Evolutionary conservation across 2,329 filamentous ascomycete genomes (phyloP), one percentile per base, ranked within the genome.

Genomic region (Mollisia scopiformis): DNA sequence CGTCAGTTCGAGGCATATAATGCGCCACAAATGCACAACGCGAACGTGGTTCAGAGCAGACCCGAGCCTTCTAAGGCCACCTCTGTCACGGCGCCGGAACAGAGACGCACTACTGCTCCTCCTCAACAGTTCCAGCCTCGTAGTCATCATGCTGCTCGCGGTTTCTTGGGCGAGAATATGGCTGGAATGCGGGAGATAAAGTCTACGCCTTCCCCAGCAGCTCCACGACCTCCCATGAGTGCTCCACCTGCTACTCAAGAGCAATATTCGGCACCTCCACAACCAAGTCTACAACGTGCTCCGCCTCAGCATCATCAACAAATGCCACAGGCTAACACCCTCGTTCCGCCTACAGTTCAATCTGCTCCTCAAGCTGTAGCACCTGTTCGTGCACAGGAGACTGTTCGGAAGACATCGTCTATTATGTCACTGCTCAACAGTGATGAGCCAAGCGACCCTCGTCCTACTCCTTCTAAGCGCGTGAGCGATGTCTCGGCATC

Each of bases 401-500:
- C 75, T 2, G 82, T 84, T 65, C 79, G 82, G n/a, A 88, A 88
- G 75, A 86, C 81, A 7, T 87, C 85, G 14, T 88, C 78, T 64
- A 80, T 89, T 62, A 86, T 88, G 81, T 84, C 84, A 0, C 73
- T 89, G 62, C 77, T 89, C 2, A 84, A 88, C 63, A 69, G 71
- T 62, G 71, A 73, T 55, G 86, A 88, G 56, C 75, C 80, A 6
- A 79, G 79, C n/a, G 73, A 78, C 1, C 75, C 78, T 54, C 76
- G 77, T 0, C 78, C 68, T 35, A 58, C 67, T 35, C 65, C 65
- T 21, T 31, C 63, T 6, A 71, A 73, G 55, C 65, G 70, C 47
- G 63, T 68, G 11, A 68, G 62, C 30, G 70, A 70, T 57, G 62
- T 70, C 27, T 62, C 66, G 5, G 58, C 61, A 16, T 59, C 65